These are phyloP conservation scores for Isatis tinctoria DNA, from an alignment of 345 rosid genomes.

Conservation along the genomic window DNA sequence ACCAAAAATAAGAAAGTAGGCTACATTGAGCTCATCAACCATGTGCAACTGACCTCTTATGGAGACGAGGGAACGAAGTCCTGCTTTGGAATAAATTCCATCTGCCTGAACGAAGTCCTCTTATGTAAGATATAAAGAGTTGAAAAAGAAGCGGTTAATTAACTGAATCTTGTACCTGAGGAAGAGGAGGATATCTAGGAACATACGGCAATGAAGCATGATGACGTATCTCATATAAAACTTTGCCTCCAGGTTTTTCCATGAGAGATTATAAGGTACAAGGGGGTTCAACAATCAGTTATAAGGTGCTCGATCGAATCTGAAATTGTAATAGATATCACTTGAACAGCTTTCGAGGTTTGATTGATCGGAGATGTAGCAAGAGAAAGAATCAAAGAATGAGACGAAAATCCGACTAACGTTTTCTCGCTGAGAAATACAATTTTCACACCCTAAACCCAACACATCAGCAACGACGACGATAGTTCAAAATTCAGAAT, in stretches of 20 bases:
- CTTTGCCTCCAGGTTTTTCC: slow-evolving; percentile 37
- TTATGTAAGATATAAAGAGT: background rate
- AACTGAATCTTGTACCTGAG: slow-evolving; percentile 41
- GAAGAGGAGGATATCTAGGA: slow-evolving; percentile 72
- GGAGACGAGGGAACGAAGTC: slow-evolving; percentile 50
- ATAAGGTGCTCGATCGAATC: too few relatives aligned
- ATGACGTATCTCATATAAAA: slow-evolving; percentile 64
- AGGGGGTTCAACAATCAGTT: too few relatives aligned
- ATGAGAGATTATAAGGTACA: too few relatives aligned
- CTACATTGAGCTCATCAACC: background rate
- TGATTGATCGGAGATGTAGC: too few relatives aligned
- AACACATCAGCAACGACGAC: too few relatives aligned
- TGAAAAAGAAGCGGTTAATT: background rate
- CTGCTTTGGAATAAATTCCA: slow-evolving; percentile 40
- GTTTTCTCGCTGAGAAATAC: too few relatives aligned
- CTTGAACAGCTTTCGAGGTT: too few relatives aligned
- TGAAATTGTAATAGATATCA: too few relatives aligned
- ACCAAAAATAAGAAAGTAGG: slow-evolving; percentile 1
- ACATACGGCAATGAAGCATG: slow-evolving; percentile 61
- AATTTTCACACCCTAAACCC: too few relatives aligned
- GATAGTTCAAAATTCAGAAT: too few relatives aligned
- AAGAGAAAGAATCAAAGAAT: too few relatives aligned
- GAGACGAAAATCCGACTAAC: too few relatives aligned
- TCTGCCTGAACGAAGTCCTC: slow-evolving; percentile 42
- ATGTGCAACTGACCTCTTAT: slow-evolving; percentile 39